Base-by-base conservation (phyloP, 139 green algal genomes). In the Prasinococcaceae sp. region DNA sequence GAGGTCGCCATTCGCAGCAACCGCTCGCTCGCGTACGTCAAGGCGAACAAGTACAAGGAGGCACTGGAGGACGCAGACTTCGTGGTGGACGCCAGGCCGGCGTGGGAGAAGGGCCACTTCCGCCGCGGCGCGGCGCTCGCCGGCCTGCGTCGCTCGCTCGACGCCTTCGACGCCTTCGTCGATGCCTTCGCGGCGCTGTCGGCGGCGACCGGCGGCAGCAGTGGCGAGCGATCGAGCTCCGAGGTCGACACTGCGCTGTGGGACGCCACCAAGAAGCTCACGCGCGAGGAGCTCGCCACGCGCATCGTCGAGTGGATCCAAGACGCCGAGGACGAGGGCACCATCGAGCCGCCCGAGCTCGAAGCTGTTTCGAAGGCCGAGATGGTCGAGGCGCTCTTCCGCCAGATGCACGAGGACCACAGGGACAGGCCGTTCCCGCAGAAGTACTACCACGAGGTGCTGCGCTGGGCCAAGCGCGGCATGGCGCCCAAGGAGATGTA, bases 81-180 rank as follows among this genome's bases (percentile, higher is more conserved):
- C 2, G 60, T 60, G 0, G 30, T 46, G 0, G 22, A 20, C 17
- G 32, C 53, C 5, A 39, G 22, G 2, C 61, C 68, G 1, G 24
- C 4, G 6, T 78, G 70, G 70, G 32, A 30, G 39, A 78, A 78
- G 32, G 61, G 30, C 9, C 52, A 76, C 48, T 78, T 55, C 56
- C 36, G 70, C 16, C 28, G 27, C 4, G 70, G 46, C 17, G 39
- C 19, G 0, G 70, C 70, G 9, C 60, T 78, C n/a, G 20, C 44
- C 4, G 70, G 50, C 1, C 56, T 78, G 27, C 38, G 44, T 22
- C 63, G 58, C 0, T 6, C 30, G 1, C 33, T 50, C 3, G 70
- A 64, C 24, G 70, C 67, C 1, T 51, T 55, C 6, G 30, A 54
- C 14, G 61, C 68, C 22, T 77, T 63, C 44, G 30, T 25, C 6